A percentile compares a stretch with the other conserved stretches of the same genome.
Conservation (phyloP, 2,329 filamentous ascomycete genomes). For the Setomelanomma holmii region DNA sequence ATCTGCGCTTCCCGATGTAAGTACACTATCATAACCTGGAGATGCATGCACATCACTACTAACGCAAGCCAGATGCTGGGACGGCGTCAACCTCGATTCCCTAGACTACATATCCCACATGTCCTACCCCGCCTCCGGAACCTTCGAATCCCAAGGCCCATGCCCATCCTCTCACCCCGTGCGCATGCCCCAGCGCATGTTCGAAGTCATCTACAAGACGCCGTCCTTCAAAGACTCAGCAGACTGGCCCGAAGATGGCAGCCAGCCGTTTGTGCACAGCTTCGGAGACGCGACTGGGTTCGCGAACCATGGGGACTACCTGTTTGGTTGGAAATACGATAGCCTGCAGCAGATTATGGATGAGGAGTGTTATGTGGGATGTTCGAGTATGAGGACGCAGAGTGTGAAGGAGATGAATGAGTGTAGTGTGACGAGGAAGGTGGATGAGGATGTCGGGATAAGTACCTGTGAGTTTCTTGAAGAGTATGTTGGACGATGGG, state of each 20-base stretch:
- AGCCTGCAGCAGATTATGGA: slow-evolving; percentile 53
- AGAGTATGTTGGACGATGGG: background rate
- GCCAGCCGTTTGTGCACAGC: slow-evolving; percentile 40
- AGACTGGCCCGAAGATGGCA: slow-evolving; percentile 35
- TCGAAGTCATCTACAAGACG: slow-evolving; percentile 45
- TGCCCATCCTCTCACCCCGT: slow-evolving; percentile 59
- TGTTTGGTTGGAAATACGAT: slow-evolving; percentile 61
- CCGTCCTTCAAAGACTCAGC: slow-evolving; percentile 37
- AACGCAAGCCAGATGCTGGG: slow-evolving; percentile 53
- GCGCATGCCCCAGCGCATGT: slow-evolving; percentile 32
- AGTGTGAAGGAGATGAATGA: slow-evolving; percentile 55
- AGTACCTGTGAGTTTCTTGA: slow-evolving; percentile 15
- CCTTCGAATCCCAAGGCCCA: slow-evolving; percentile 52
- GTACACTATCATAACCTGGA: background rate
- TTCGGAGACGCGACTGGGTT: slow-evolving; percentile 53
- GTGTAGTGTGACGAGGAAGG: slow-evolving; percentile 56
- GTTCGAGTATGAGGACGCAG: slow-evolving; percentile 55
- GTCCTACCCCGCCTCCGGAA: slow-evolving; percentile 27
- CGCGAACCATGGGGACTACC: slow-evolving; percentile 61
- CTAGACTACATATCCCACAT: slow-evolving; percentile 35
- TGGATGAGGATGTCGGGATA: slow-evolving; percentile 57
- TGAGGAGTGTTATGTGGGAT: slow-evolving; percentile 47
- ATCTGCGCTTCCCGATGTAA: slow-evolving; percentile 49
- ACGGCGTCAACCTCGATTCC: slow-evolving; percentile 31
- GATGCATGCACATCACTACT: background rate